Evolutionary conservation across 2,329 filamentous ascomycete genomes (phyloP).

Genomic region (Periconia sp.): DNA sequence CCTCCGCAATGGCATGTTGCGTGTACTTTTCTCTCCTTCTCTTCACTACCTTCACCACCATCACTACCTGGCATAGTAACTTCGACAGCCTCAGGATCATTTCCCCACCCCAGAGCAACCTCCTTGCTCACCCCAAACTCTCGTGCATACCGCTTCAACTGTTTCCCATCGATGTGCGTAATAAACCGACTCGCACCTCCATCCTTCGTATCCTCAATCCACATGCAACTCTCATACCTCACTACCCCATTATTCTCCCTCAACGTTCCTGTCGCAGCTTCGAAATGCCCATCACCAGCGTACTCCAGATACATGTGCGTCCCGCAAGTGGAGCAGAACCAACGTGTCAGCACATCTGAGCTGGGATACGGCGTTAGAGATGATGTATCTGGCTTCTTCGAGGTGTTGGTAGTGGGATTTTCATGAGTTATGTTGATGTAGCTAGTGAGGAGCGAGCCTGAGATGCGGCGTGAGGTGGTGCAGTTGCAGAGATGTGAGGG

Average conservation of each 20-base stretch:
- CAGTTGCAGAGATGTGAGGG: conserved; percentile 52
- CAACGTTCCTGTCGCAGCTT: conserved; percentile 47
- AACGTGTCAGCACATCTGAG: conserved; percentile 35
- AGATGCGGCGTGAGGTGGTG: conserved; percentile 52
- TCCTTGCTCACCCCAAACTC: conserved; percentile 20
- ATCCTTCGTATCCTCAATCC: conserved; percentile 54
- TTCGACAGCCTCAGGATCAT: too few relatives aligned
- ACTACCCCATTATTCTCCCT: conserved; percentile 34
- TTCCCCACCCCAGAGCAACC: conserved; percentile 25
- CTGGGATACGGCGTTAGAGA: conserved; percentile 43
- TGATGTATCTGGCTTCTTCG: conserved; percentile 14
- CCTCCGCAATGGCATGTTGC: conserved; percentile 52
- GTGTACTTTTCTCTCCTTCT: conserved; percentile 25
- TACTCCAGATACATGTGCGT: conserved; percentile 49
- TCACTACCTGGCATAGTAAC: neutral
- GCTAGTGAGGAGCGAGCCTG: conserved; percentile 48
- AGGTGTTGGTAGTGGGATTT: neutral
- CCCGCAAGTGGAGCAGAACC: conserved; percentile 50
- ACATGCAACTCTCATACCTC: conserved; percentile 44
- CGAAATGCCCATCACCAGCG: conserved; percentile 26
- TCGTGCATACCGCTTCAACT: conserved; percentile 16
- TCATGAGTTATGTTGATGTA: conserved; percentile 41
- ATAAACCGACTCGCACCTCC: conserved; percentile 55
- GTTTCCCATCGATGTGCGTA: conserved; percentile 33
- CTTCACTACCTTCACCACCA: neutral